Conservation (phyloP, 306 rosid species). For the Sophora flavescens region DNA sequence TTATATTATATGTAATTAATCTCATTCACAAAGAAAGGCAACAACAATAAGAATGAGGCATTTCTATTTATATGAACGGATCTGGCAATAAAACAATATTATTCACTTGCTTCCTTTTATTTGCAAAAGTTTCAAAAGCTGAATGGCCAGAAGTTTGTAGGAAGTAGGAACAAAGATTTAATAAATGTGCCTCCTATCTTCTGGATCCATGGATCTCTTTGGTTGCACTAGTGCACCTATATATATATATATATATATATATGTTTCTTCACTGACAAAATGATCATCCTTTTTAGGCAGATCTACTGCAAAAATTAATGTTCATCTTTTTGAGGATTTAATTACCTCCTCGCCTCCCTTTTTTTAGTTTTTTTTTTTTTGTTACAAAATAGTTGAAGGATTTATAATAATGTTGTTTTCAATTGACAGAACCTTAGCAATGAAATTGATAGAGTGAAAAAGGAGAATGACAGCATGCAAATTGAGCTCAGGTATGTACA, state of each 20-base stretch:
- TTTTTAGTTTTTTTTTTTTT: not conserved
- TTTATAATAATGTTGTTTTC: conserved; percentile 17
- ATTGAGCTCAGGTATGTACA: conserved; percentile 70
- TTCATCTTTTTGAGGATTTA: conserved; percentile 11
- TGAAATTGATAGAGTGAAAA: conserved; percentile 77
- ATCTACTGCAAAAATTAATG: conserved; percentile 32
- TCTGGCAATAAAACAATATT: conserved; percentile 53
- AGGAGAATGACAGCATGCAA: conserved; percentile 93
- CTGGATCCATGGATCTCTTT: conserved; percentile 41
- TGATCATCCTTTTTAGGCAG: conserved; percentile 6
- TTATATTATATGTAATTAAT: not conserved
- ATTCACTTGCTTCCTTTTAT: conserved; percentile 50
- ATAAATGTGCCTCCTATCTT: conserved; percentile 27
- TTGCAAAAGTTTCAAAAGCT: conserved; percentile 51
- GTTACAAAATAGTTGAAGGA: not conserved
- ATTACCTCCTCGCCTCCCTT: not conserved
- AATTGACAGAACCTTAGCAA: conserved; percentile 62
- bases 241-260: too few species aligned
- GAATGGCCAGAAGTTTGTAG: conserved; percentile 14
- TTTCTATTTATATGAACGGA: conserved; percentile 48
- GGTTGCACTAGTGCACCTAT: too few species aligned
- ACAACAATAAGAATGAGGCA: conserved; percentile 44
- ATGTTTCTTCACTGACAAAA: not conserved
- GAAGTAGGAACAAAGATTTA: not conserved
- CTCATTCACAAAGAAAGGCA: conserved; percentile 43